A percentile compares a stretch with the other conserved stretches of the same genome.
Conservation (phyloP, 352 stramenopile species). For the Pythium oligandrum region DNA sequence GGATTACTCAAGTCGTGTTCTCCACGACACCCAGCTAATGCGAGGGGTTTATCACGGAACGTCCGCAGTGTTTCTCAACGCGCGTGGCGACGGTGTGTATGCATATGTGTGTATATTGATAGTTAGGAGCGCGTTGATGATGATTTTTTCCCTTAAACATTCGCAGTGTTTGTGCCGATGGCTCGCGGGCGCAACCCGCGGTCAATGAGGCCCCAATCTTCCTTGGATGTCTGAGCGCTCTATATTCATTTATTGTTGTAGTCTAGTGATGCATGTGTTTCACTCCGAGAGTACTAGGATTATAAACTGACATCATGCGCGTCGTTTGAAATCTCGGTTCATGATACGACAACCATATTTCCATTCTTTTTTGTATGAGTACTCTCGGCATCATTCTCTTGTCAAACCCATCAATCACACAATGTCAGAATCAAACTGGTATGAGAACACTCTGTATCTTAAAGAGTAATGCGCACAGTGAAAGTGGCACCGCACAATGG, state of each 20-base stretch:
- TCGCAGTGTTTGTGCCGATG: slow-evolving; percentile 84
- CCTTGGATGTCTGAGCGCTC: slow-evolving; percentile 46
- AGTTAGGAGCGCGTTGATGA: slow-evolving; percentile 61
- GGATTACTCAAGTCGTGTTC: slow-evolving; percentile 92
- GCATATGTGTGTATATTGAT: slow-evolving; percentile 12
- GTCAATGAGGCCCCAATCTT: slow-evolving; percentile 55
- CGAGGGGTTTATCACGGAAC: slow-evolving; percentile 31
- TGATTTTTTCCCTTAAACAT: slow-evolving; percentile 80
- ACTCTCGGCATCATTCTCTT: slow-evolving; percentile 6
- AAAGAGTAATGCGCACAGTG: no score
- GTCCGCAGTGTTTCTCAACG: neutral
- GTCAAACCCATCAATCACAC: neutral
- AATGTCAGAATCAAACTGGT: neutral
- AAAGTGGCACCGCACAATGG: no score
- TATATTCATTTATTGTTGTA: neutral
- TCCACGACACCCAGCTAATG: slow-evolving; percentile 73
- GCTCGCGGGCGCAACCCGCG: slow-evolving; percentile 49
- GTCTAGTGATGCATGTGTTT: no score
- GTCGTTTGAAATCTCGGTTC: slow-evolving; percentile 26
- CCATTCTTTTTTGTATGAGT: slow-evolving; percentile 32
- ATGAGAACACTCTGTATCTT: no score
- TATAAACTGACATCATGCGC: slow-evolving; percentile 25
- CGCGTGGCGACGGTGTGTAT: neutral
- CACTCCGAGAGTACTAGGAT: slow-evolving; percentile 21
- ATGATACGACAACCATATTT: slow-evolving; percentile 29